Percentiles rank a stretch among this genome's conserved stretches.
Conservation (phyloP, 164 flowering plant species). For the Paratinospora sagittata region DNA sequence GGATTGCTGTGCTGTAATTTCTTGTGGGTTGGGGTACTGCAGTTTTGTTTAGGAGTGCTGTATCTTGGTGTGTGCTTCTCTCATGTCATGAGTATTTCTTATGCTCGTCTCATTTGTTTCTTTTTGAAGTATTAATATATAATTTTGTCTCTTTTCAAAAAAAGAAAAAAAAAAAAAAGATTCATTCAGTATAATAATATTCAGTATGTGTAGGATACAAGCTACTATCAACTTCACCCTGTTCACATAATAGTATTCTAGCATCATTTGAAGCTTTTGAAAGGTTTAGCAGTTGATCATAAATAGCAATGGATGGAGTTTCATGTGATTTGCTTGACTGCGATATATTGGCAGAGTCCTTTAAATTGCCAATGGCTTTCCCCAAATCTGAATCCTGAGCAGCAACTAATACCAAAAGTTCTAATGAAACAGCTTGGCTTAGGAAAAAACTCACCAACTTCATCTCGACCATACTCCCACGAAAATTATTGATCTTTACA, state of each 20-base stretch:
- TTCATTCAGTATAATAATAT: no score
- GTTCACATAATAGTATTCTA: conserved; percentile 3
- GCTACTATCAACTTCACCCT: conserved; percentile 1
- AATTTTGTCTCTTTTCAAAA: no score
- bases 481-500: conserved; percentile 11
- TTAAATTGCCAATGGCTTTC: background rate
- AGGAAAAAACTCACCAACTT: conserved; percentile 13
- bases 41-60: no score
- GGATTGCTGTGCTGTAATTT: no score
- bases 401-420: conserved; percentile 5
- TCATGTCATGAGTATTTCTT: no score
- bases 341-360: background rate
- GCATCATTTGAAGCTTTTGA: conserved; percentile 11
- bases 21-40: no score
- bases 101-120: no score
- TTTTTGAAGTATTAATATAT: no score
- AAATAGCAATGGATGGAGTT: background rate
- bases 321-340: background rate
- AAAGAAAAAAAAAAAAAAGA: no score
- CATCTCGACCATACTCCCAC: background rate
- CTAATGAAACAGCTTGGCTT: conserved; percentile 5
- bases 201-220: conserved; percentile 2
- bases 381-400: background rate
- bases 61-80: no score
- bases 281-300: background rate